These are phyloP conservation scores for Zanthoxylum bungeanum DNA, from an alignment of 345 rosid species.

Conservation along the genomic window DNA sequence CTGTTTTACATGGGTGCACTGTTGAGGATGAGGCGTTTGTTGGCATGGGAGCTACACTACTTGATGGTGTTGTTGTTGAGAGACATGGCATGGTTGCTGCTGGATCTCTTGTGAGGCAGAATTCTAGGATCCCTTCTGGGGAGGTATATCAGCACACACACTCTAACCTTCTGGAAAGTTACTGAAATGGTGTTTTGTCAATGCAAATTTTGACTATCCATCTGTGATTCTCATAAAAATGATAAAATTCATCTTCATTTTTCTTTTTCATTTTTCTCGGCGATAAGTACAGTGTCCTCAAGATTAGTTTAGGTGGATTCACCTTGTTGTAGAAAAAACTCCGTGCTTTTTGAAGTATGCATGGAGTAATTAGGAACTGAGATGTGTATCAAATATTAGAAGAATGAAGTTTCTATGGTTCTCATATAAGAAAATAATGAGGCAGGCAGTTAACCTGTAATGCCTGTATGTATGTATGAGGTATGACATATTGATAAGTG, in stretches of 20 bases:
- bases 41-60: constrained; percentile 92
- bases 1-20: constrained; percentile 93
- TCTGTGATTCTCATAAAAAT: neutral
- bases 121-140: constrained; percentile 74
- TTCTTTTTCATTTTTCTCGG: neutral
- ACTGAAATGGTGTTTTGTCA: neutral
- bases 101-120: constrained; percentile 95
- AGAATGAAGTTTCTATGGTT: neutral
- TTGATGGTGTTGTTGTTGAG: constrained; percentile 88
- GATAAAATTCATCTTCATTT: neutral
- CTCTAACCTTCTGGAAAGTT: neutral
- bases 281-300: neutral
- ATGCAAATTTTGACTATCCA: neutral
- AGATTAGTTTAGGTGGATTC: neutral
- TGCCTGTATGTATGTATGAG: no score
- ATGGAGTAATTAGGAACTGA: neutral
- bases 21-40: constrained; percentile 90
- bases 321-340: neutral
- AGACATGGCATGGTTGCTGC: constrained; percentile 94
- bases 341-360: neutral
- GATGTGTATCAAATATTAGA: neutral
- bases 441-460: no score
- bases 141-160: constrained; percentile 60
- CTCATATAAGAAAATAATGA: no score
- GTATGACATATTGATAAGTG: no score